Evolutionary conservation across 345 rosid genomes (phyloP).

Genomic region (Arabidopsis arenosa): DNA sequence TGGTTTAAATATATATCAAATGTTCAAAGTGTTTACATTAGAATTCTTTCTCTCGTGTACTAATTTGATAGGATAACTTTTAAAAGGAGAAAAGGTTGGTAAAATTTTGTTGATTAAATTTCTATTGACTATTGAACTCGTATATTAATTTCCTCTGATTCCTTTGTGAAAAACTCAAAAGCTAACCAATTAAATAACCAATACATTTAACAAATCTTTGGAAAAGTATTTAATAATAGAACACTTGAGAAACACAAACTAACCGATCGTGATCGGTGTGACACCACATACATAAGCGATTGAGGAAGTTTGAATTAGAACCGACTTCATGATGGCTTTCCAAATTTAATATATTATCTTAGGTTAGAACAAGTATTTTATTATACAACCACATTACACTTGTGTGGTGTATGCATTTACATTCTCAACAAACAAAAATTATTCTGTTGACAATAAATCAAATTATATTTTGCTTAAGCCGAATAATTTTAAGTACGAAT

Average conservation of each 20-base stretch:
- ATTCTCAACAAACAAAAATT: neutral
- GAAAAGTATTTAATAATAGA: neutral
- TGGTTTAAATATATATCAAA: neutral
- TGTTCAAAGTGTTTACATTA: neutral
- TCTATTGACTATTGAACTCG: constrained; percentile 11
- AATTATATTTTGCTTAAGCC: neutral
- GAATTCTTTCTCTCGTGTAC: too few relatives aligned
- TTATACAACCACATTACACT: constrained; percentile 22
- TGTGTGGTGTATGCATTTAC: constrained; percentile 16
- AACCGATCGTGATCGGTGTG: constrained; percentile 39
- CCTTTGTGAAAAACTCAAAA: constrained; percentile 9
- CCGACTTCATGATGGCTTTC: constrained; percentile 43
- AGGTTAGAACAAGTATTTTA: neutral
- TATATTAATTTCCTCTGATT: neutral
- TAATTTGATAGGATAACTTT: too few relatives aligned
- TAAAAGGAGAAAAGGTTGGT: neutral
- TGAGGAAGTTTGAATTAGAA: constrained; percentile 24
- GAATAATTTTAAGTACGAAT: too few relatives aligned
- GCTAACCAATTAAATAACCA: neutral
- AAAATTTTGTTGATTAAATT: neutral
- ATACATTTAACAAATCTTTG: neutral
- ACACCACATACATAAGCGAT: constrained; percentile 26
- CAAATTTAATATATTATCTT: constrained; percentile 38
- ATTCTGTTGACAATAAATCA: neutral
- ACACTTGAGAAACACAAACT: constrained; percentile 10